These are phyloP conservation scores for Craspedostauros australis DNA, from an alignment of 108 stramenopile species.

Conservation along the genomic window DNA sequence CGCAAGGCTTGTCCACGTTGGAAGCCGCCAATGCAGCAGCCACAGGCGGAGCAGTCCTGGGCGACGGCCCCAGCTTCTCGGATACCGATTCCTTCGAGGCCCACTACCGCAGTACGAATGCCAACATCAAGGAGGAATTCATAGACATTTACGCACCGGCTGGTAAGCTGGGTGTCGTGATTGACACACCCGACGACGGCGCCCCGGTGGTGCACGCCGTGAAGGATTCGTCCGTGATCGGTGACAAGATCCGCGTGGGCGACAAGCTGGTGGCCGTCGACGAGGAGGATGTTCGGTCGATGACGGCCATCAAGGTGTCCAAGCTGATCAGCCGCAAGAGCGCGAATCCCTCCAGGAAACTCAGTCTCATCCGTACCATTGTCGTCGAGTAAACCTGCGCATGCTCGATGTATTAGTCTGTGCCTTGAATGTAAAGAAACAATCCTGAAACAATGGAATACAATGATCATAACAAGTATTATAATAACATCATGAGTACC, in stretches of 20 bases:
- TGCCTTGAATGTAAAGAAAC: no score
- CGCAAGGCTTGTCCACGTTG: slow-evolving; percentile 31
- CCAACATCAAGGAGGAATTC: slow-evolving; percentile 56
- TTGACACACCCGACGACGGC: slow-evolving; percentile 84
- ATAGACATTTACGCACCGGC: slow-evolving; percentile 77
- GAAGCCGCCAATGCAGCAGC: slow-evolving; percentile 35
- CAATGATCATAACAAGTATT: no score
- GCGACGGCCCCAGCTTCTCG: slow-evolving; percentile 9
- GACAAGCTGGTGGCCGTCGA: slow-evolving; percentile 85
- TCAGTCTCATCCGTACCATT: slow-evolving; percentile 60
- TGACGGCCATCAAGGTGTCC: slow-evolving; percentile 89
- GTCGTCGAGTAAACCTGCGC: slow-evolving; percentile 24
- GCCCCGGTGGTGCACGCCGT: slow-evolving; percentile 85
- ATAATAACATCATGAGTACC: no score
- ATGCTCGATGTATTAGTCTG: no score
- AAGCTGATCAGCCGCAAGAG: slow-evolving; percentile 82
- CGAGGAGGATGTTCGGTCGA: slow-evolving; percentile 77
- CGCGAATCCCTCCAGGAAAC: slow-evolving; percentile 67
- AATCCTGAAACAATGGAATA: no score
- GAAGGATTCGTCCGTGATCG: slow-evolving; percentile 78
- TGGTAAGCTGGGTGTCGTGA: slow-evolving; percentile 86
- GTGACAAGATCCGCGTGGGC: slow-evolving; percentile 71
- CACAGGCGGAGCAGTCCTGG: slow-evolving; percentile 45
- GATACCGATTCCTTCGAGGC: slow-evolving; percentile 20
- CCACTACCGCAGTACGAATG: slow-evolving; percentile 17